These are phyloP conservation scores for Starmerella gropengiesseri DNA, from an alignment of 805 yeast genomes.

Conservation along the genomic window DNA sequence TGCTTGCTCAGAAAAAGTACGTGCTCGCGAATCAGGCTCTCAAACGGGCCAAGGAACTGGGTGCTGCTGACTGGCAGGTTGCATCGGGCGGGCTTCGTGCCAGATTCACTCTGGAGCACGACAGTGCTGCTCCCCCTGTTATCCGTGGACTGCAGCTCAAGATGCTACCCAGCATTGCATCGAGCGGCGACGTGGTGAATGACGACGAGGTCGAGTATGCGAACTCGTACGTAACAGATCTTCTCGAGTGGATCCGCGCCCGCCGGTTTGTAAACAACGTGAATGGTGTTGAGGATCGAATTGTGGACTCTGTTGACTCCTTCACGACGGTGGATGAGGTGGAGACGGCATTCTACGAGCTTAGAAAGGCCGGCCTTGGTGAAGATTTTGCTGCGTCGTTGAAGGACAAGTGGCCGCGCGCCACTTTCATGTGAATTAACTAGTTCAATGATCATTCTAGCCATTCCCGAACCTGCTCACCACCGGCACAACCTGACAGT, in stretches of 20 bases:
- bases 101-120: slow-evolving; percentile 30
- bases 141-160: slow-evolving; percentile 29
- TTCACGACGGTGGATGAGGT: slow-evolving; percentile 4
- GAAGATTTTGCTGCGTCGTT: slow-evolving; percentile 14
- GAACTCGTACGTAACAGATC: slow-evolving; percentile 22
- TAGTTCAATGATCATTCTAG: too few relatives aligned
- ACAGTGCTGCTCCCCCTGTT: slow-evolving; percentile 36
- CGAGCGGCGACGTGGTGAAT: slow-evolving; percentile 22
- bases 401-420: slow-evolving; percentile 19
- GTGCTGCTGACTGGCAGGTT: slow-evolving; percentile 25
- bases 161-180: slow-evolving; percentile 23
- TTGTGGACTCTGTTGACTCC: slow-evolving; percentile 6
- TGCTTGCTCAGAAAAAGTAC: slow-evolving; percentile 38
- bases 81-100: slow-evolving; percentile 31
- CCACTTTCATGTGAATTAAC: slow-evolving; percentile 4
- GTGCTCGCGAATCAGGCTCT: slow-evolving; percentile 43
- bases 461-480: too few relatives aligned
- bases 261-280: slow-evolving; percentile 17
- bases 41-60: slow-evolving; percentile 36
- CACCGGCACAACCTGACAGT: too few relatives aligned
- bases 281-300: slow-evolving; percentile 17
- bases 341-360: slow-evolving; percentile 13
- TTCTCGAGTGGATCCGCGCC: slow-evolving; percentile 26
- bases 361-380: slow-evolving; percentile 15
- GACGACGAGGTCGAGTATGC: slow-evolving; percentile 22